phyloP scores from a whole-genome alignment of 1,284 basidiomycete genomes.

The Tylopilus orsonianus region DNA sequence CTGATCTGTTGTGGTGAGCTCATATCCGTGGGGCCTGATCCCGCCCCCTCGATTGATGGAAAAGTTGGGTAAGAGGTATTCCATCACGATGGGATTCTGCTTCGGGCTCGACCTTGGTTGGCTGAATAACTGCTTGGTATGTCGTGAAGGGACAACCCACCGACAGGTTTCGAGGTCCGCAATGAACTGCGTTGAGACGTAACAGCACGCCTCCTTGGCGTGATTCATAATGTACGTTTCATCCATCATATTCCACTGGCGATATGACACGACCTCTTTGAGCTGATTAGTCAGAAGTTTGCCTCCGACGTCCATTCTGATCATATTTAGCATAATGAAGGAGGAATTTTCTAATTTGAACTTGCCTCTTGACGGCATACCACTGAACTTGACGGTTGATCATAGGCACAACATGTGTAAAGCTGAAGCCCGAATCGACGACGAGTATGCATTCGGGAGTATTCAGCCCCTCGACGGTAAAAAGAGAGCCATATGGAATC shows the following conservation, averaged over 20 bases:
- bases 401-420: conserved; percentile 89
- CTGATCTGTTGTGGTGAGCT: conserved; percentile 66
- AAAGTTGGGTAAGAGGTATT: conserved; percentile 90
- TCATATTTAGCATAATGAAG: conserved; percentile 23
- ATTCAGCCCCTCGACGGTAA: conserved; percentile 47
- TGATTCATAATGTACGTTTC: conserved; percentile 91
- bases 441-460: conserved; percentile 79
- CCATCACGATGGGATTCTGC: conserved; percentile 72
- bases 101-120: conserved; percentile 45
- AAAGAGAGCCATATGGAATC: conserved; percentile 66
- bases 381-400: conserved; percentile 73
- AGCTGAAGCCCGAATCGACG: conserved; percentile 91
- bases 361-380: conserved; percentile 78
- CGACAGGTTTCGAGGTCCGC: conserved; percentile 77
- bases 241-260: conserved; percentile 98
- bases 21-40: conserved; percentile 56
- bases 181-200: conserved; percentile 75
- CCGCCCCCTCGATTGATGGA: conserved; percentile 69
- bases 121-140: conserved; percentile 17
- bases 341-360: conserved; percentile 17
- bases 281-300: conserved; percentile 94
- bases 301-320: conserved; percentile 89
- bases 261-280: conserved; percentile 90
- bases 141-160: conserved; percentile 45
- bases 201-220: conserved; percentile 87